Evolutionary conservation across 805 yeast genomes (phyloP), one percentile per base, ranked within the genome.

Genomic region (Metschnikowia cubensis): DNA sequence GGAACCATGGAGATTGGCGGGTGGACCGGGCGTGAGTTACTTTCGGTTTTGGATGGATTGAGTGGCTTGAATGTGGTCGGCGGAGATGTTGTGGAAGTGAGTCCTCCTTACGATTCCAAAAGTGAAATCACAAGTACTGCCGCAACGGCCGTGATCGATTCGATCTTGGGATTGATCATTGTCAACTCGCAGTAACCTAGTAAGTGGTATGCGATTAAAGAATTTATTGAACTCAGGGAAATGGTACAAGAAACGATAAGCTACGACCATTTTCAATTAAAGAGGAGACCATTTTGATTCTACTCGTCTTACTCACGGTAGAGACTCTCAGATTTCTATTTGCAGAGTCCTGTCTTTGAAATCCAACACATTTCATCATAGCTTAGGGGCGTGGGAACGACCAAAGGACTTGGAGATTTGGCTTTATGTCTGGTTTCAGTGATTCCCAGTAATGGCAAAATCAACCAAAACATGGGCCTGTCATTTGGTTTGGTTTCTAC

Each of bases 1-100:
- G 94, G 94, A 8, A 86, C 94, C 3, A 79, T 84, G 57, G 94
- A 86, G 61, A 80, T 78, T 3, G 94, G 90, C 14, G 94, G 94
- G 2, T 79, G 85, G 74, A 75, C 82, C 13, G 55, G 60, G 0
- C 71, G 92, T 42, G 92, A 86, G 61, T 68, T 85, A 34, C 74
- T 84, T 52, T 68, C 75, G 6, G 65, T 85, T 21, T 56, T 86
- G 40, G 84, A 87, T 49, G 82, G 80, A 1, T 66, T 87, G 15
- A 82, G 80, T 42, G 82, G 81, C 1, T 65, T 85, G 50, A 75
- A 82, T 51, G 52, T 86, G 38, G 82, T 86, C 3, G 92, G 92
- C 20, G 89, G 85, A 13, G 94, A 86, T 59, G 75, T 86, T 31
- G 92, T 87, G 3, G 92, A 87, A 64, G 88, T 84, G 4, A 68